A percentile compares a stretch with the other conserved stretches of the same genome.
Evolutionary conservation across 163 green algal genomes (phyloP).

Genomic region (Chlorella variabilis): DNA sequence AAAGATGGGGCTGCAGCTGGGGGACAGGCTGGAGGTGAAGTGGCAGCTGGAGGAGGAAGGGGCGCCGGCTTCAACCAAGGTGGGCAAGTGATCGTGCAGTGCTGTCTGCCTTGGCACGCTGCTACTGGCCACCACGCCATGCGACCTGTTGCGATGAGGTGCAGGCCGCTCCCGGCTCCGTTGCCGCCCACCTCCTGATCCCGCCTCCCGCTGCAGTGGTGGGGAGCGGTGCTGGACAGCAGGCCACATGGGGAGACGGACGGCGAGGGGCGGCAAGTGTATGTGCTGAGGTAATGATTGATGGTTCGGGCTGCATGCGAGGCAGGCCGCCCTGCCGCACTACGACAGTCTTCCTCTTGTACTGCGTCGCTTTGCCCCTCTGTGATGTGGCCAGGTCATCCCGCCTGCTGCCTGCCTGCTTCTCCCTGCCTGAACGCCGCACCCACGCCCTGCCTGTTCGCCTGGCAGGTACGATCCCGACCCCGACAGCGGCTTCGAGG

Average conservation of each 20-base stretch:
- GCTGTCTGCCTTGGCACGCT: too few species aligned
- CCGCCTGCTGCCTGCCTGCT: neutral
- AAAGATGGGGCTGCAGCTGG: neutral
- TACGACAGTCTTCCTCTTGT: too few species aligned
- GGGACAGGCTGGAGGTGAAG: neutral
- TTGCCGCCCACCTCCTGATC: neutral
- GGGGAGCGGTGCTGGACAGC: constrained; percentile 4
- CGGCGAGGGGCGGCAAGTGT: constrained; percentile 17
- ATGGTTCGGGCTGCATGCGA: neutral
- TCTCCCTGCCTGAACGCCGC: too few species aligned
- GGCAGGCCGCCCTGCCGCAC: too few species aligned
- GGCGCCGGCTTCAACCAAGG: neutral
- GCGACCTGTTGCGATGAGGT: too few species aligned
- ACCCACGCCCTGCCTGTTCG: neutral
- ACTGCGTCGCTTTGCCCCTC: too few species aligned
- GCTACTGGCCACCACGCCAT: too few species aligned
- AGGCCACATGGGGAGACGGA: neutral
- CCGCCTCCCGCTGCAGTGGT: constrained; percentile 24
- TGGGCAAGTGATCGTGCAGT: neutral
- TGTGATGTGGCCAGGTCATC: too few species aligned
- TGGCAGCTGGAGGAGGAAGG: constrained; percentile 1
- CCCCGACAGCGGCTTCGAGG: neutral
- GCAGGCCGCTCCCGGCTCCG: too few species aligned
- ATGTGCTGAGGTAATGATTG: constrained; percentile 4
- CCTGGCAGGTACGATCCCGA: constrained; percentile 20